A percentile compares a stretch with the other conserved stretches of the same genome.
Conservation (phyloP, 2,329 filamentous ascomycete species). For the Hansfordia pulvinata region DNA sequence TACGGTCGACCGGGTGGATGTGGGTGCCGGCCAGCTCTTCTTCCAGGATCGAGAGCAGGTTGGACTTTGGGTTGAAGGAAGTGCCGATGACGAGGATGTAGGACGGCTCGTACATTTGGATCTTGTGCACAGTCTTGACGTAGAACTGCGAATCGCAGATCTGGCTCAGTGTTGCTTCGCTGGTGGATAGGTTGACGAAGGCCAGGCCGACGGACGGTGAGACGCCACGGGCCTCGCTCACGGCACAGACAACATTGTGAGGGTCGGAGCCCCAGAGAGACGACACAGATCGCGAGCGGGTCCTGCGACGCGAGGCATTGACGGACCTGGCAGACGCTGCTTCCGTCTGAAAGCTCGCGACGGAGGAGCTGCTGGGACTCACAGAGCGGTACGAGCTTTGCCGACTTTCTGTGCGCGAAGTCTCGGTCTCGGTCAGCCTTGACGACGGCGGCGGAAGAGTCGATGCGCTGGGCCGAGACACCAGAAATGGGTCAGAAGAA, state of each 20-base stretch:
- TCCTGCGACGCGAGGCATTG: constrained; percentile 28
- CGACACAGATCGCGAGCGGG: constrained; percentile 26
- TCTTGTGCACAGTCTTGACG: constrained; percentile 74
- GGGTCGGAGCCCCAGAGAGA: constrained; percentile 32
- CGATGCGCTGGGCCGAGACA: too few species aligned
- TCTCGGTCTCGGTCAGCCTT: too few species aligned
- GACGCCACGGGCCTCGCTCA: constrained; percentile 79
- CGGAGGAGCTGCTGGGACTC: too few species aligned
- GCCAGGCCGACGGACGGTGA: constrained; percentile 74
- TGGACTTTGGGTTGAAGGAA: constrained; percentile 56
- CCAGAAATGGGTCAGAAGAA: too few species aligned
- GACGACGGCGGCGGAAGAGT: too few species aligned
- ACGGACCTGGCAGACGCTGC: too few species aligned
- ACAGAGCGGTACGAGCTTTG: too few species aligned
- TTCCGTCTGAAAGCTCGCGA: too few species aligned
- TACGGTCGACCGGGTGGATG: constrained; percentile 56
- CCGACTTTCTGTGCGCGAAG: too few species aligned
- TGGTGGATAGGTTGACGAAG: constrained; percentile 76
- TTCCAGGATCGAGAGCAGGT: constrained; percentile 59
- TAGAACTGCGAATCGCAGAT: constrained; percentile 92
- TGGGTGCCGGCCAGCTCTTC: constrained; percentile 52
- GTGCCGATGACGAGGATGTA: constrained; percentile 67
- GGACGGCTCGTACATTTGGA: constrained; percentile 67
- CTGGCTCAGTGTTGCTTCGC: constrained; percentile 75
- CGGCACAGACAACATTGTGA: constrained; percentile 73